These are phyloP conservation scores for Hortiboletus rubellus DNA, from an alignment of 1,284 basidiomycete genomes.

Conservation along the genomic window DNA sequence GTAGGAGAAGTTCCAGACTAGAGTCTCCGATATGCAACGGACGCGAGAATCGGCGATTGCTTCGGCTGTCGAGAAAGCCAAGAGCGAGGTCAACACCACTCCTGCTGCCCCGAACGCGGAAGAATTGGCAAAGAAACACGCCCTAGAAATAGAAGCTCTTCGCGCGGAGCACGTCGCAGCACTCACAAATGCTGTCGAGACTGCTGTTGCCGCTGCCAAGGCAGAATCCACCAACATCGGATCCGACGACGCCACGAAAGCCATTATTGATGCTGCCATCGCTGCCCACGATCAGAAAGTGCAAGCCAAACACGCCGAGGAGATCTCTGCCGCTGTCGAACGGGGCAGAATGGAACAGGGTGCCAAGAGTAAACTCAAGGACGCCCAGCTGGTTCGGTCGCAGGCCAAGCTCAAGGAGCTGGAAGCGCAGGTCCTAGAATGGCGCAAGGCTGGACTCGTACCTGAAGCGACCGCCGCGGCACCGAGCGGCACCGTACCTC, in stretches of 20 bases:
- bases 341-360: constrained; percentile 61
- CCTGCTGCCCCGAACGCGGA: constrained; percentile 34
- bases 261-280: constrained; percentile 51
- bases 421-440: constrained; percentile 59
- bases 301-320: constrained; percentile 49
- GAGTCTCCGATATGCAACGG: constrained; percentile 40
- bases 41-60: constrained; percentile 45
- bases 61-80: constrained; percentile 56
- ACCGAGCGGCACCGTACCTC: constrained; percentile 11
- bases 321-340: constrained; percentile 64
- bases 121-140: constrained; percentile 51
- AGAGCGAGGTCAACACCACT: constrained; percentile 40
- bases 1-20: constrained; percentile 49
- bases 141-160: constrained; percentile 56
- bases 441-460: constrained; percentile 51
- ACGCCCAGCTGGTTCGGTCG: constrained; percentile 58
- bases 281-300: constrained; percentile 49
- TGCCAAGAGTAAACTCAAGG: constrained; percentile 66
- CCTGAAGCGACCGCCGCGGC: constrained; percentile 28
- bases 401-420: constrained; percentile 64
- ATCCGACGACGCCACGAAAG: constrained; percentile 38
- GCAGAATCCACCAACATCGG: constrained; percentile 34
- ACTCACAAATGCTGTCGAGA: constrained; percentile 52
- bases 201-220: constrained; percentile 47
- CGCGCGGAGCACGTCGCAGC: constrained; percentile 58